phyloP scores from a whole-genome alignment of 257 asterid genomes.

The Solanum peruvianum region DNA sequence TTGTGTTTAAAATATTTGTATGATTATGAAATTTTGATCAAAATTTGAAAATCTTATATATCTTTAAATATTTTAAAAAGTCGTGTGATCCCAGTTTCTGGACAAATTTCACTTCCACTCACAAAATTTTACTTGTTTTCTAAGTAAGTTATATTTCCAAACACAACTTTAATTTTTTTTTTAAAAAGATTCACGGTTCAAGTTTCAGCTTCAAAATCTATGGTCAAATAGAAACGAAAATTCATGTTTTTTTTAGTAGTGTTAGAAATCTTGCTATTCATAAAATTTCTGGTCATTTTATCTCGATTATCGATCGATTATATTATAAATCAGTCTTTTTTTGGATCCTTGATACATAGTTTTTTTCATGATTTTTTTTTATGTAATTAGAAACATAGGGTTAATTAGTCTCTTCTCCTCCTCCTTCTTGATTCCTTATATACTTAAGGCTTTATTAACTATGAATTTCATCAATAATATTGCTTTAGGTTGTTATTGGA shows the following conservation, averaged over 20 bases:
- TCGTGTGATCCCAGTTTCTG: neutral
- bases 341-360: neutral
- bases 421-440: neutral
- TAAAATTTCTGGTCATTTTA: neutral
- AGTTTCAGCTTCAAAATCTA: neutral
- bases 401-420: neutral
- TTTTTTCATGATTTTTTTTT: neutral
- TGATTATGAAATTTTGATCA: neutral
- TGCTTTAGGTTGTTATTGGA: neutral
- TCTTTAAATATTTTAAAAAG: neutral
- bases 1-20: neutral
- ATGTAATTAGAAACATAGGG: neutral
- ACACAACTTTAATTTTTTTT: neutral
- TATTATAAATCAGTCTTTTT: neutral
- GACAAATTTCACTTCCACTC: neutral
- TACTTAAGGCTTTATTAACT: neutral
- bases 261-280: neutral
- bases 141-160: neutral
- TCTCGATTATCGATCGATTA: neutral
- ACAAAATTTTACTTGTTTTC: neutral
- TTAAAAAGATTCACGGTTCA: too few relatives aligned
- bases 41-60: neutral
- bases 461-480: neutral
- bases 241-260: neutral
- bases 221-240: neutral